Percentiles rank a stretch among this genome's conserved stretches.
These are phyloP conservation scores for Eragrostis nindensis DNA, from an alignment of 176 grass and related monocot species.

Conservation along the genomic window DNA sequence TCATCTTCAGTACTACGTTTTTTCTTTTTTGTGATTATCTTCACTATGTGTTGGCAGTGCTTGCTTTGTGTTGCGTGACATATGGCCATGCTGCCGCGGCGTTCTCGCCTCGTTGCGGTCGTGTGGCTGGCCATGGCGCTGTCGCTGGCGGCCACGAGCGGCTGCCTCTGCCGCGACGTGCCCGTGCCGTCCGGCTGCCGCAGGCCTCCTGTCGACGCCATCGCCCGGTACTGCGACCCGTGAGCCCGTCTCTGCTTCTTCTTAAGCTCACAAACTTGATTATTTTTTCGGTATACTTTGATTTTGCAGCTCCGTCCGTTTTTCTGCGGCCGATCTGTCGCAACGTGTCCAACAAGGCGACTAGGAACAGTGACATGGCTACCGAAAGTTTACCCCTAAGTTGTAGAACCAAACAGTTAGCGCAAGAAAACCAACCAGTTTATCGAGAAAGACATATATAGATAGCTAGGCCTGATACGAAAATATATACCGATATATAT, in stretches of 20 bases:
- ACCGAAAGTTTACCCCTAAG: too few species aligned
- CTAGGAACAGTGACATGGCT: too few species aligned
- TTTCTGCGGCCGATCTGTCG: not conserved
- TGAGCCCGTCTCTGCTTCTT: not conserved
- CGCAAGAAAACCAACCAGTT: too few species aligned
- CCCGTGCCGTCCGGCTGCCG: not conserved
- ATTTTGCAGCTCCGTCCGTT: constrained; percentile 1
- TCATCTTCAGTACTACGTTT: not conserved
- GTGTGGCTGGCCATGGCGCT: constrained; percentile 14
- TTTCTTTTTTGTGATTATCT: too few species aligned
- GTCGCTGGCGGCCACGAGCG: not conserved
- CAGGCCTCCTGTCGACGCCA: not conserved
- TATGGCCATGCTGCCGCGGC: not conserved
- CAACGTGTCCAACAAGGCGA: not conserved
- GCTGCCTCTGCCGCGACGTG: not conserved
- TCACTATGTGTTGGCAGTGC: not conserved
- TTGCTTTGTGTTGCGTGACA: not conserved
- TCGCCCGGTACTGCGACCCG: not conserved
- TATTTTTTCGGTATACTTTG: too few species aligned
- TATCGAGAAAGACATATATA: too few species aligned
- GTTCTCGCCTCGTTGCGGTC: not conserved
- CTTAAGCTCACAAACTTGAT: too few species aligned
- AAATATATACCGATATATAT: not conserved
- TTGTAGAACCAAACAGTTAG: too few species aligned
- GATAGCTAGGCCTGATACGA: not conserved